phyloP scores from a whole-genome alignment of 2,329 filamentous ascomycete species.

The Fusarium nodosum region DNA sequence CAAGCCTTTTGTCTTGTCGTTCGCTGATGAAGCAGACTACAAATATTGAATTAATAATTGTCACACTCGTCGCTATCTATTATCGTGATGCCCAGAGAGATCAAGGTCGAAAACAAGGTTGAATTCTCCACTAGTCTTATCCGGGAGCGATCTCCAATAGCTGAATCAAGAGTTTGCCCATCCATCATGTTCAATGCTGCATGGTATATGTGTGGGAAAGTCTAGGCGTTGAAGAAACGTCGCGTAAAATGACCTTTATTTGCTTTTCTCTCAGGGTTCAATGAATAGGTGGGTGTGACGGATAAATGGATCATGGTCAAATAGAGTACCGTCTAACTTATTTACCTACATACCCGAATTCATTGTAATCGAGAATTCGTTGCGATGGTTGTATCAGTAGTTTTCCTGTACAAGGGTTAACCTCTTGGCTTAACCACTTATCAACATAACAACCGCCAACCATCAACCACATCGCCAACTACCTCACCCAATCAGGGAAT shows the following conservation, averaged over 20 bases:
- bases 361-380: neutral
- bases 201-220: constrained; percentile 16
- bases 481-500: constrained; percentile 26
- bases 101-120: constrained; percentile 15
- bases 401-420: neutral
- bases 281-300: constrained; percentile 4
- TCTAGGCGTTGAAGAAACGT: constrained; percentile 16
- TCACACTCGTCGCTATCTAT: neutral
- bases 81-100: neutral
- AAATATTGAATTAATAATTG: neutral
- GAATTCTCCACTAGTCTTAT: constrained; percentile 6
- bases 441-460: constrained; percentile 20
- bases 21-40: neutral
- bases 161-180: constrained; percentile 20
- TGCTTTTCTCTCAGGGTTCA: constrained; percentile 17
- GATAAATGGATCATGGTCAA: constrained; percentile 2
- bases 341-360: neutral
- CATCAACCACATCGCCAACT: constrained; percentile 23
- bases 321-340: neutral
- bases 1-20: neutral
- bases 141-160: constrained; percentile 35
- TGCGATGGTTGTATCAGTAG: neutral
- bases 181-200: constrained; percentile 13
- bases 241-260: constrained; percentile 11
- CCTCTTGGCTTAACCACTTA: constrained; percentile 2